Evolutionary conservation across 257 asterid species (phyloP).

Genomic region (Orobanche coerulescens): DNA sequence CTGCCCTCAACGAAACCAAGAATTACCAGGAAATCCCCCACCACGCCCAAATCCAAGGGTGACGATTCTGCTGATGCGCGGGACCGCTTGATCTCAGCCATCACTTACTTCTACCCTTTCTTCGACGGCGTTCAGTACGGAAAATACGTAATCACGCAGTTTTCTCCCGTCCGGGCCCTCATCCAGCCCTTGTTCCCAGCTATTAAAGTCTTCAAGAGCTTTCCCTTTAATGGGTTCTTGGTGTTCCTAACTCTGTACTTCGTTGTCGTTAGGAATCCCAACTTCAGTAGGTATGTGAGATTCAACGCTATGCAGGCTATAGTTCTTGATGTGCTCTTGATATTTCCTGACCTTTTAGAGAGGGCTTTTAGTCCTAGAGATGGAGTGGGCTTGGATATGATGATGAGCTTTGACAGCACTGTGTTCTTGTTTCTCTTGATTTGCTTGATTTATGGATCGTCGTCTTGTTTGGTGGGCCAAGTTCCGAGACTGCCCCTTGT

Average conservation of each 20-base stretch:
- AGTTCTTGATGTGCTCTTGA: slow-evolving; percentile 84
- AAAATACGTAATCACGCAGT: slow-evolving; percentile 67
- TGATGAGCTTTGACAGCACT: no score
- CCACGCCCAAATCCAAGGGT: no score
- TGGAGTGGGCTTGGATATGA: no score
- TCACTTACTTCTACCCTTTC: slow-evolving; percentile 95
- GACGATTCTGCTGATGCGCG: no score
- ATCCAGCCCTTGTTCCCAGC: slow-evolving; percentile 82
- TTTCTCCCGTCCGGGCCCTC: slow-evolving; percentile 50
- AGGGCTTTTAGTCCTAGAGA: no score
- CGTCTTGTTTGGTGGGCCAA: no score
- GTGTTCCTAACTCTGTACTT: slow-evolving; percentile 78
- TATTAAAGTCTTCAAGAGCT: slow-evolving; percentile 70
- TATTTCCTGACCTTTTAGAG: slow-evolving; percentile 86
- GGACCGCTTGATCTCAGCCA: no score
- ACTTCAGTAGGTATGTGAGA: slow-evolving; percentile 84
- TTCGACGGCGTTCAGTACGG: slow-evolving; percentile 94
- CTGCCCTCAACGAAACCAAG: slow-evolving; percentile 19
- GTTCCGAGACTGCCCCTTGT: no score
- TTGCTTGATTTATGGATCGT: no score
- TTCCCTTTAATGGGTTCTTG: slow-evolving; percentile 75
- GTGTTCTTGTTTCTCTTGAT: no score
- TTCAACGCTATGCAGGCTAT: slow-evolving; percentile 98
- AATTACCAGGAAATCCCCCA: slow-evolving; percentile 23
- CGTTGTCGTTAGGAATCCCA: slow-evolving; percentile 71